phyloP scores from a whole-genome alignment of 208 protist species.

The Herpetomonas samuelpessoai region DNA sequence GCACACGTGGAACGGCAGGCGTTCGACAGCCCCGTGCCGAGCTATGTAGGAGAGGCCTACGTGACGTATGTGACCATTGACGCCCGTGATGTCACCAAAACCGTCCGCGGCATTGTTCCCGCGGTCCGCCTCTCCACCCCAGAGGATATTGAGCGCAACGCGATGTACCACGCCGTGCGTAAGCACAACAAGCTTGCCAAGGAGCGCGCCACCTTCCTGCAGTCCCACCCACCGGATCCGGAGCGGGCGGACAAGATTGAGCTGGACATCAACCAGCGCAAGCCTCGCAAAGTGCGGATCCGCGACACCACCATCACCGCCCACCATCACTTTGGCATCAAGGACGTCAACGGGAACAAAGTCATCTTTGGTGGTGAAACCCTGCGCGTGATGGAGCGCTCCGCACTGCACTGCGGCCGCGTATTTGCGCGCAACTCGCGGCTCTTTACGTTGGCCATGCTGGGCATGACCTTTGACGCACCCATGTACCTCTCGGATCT shows the following conservation, averaged over 20 bases:
- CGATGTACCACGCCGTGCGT: conserved; percentile 21
- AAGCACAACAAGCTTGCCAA: background rate
- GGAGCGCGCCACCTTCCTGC: background rate
- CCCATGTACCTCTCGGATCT: conserved; percentile 36
- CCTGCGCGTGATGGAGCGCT: conserved; percentile 48
- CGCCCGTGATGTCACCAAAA: conserved; percentile 5
- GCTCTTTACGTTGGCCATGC: conserved; percentile 44
- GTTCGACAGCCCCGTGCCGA: conserved; percentile 20
- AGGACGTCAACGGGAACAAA: conserved; percentile 44
- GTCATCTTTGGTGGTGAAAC: conserved; percentile 58
- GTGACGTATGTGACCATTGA: conserved; percentile 33
- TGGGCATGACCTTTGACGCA: conserved; percentile 47
- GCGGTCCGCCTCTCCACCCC: conserved; percentile 19
- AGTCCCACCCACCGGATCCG: background rate
- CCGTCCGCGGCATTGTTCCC: conserved; percentile 18
- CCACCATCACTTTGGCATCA: conserved; percentile 24
- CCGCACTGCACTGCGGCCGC: conserved; percentile 55
- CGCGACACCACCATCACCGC: conserved; percentile 8
- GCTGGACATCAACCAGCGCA: conserved; percentile 25
- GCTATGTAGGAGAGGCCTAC: conserved; percentile 29
- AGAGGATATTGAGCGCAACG: conserved; percentile 18
- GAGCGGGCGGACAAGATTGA: conserved; percentile 19
- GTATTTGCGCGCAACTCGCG: conserved; percentile 33
- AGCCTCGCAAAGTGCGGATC: conserved; percentile 23
- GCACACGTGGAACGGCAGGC: conserved; percentile 30